Evolutionary conservation across 192 early-diverging fungal species (phyloP).

Genomic region (Lobosporangium transversale): DNA sequence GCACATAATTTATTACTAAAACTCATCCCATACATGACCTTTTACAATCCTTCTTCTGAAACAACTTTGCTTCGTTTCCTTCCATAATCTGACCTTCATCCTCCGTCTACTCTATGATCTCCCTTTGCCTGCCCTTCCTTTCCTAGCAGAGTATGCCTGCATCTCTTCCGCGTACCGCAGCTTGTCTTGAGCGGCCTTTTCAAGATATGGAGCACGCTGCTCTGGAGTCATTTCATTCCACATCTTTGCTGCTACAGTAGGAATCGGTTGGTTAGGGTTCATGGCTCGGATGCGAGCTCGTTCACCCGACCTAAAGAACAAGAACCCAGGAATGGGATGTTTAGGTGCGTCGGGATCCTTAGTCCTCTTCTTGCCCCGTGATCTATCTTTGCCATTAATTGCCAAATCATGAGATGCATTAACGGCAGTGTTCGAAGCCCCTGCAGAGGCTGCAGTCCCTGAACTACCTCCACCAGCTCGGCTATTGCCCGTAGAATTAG

Average conservation of each 20-base stretch:
- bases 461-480: neutral
- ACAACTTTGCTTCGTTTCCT: too few relatives aligned
- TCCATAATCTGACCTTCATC: too few relatives aligned
- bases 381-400: constrained; percentile 52
- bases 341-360: constrained; percentile 83
- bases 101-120: too few relatives aligned
- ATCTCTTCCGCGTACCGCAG: constrained; percentile 76
- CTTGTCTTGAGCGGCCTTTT: constrained; percentile 70
- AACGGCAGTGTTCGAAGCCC: neutral
- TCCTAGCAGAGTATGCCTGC: constrained; percentile 56
- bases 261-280: constrained; percentile 78
- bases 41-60: too few relatives aligned
- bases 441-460: neutral
- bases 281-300: constrained; percentile 70
- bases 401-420: constrained; percentile 6
- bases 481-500: neutral
- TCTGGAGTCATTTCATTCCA: constrained; percentile 70
- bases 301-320: constrained; percentile 78
- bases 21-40: too few relatives aligned
- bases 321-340: constrained; percentile 88
- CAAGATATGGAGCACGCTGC: constrained; percentile 60
- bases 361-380: constrained; percentile 70
- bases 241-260: constrained; percentile 74
- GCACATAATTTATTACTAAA: neutral
- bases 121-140: constrained; percentile 22